Percentiles rank a stretch among this genome's conserved stretches.
phyloP scores from a whole-genome alignment of 176 grass and related monocot species.

The Luzula sylvatica region DNA sequence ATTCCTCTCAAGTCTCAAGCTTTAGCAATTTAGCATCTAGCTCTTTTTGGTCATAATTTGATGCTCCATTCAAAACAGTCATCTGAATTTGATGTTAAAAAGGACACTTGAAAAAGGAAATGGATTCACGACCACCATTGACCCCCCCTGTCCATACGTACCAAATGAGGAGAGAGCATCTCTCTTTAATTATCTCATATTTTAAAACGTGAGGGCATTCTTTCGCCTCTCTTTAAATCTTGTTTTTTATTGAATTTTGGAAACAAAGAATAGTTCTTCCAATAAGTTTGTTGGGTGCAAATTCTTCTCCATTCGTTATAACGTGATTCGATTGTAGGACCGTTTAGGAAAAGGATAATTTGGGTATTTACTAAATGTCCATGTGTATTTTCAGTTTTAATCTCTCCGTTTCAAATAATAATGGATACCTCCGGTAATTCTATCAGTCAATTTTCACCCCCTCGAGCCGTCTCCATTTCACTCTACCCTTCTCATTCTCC shows the following conservation, averaged over 20 bases:
- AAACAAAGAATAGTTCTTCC: slow-evolving; percentile 11
- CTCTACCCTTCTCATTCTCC: too few relatives aligned
- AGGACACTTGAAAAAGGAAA: not conserved
- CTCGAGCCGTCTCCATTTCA: too few relatives aligned
- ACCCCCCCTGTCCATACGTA: not conserved
- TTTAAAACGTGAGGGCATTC: not conserved
- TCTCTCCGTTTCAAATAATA: too few relatives aligned
- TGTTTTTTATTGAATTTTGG: not conserved
- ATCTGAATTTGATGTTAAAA: slow-evolving; percentile 2
- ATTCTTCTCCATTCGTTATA: not conserved
- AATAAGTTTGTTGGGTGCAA: not conserved
- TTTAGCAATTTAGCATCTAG: too few relatives aligned
- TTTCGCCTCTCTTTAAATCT: not conserved
- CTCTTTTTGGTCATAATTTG: not conserved
- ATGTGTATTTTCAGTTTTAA: too few relatives aligned
- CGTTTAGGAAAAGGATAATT: too few relatives aligned
- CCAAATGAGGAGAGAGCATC: not conserved
- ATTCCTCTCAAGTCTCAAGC: too few relatives aligned
- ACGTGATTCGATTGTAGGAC: too few relatives aligned
- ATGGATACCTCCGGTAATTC: too few relatives aligned
- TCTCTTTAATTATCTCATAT: not conserved
- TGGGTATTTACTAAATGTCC: too few relatives aligned
- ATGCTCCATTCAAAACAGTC: not conserved
- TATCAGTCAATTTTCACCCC: too few relatives aligned
- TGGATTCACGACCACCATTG: not conserved